These are phyloP conservation scores for Termitomyces sp. DNA, from an alignment of 768 basidiomycete genomes.

Conservation along the genomic window DNA sequence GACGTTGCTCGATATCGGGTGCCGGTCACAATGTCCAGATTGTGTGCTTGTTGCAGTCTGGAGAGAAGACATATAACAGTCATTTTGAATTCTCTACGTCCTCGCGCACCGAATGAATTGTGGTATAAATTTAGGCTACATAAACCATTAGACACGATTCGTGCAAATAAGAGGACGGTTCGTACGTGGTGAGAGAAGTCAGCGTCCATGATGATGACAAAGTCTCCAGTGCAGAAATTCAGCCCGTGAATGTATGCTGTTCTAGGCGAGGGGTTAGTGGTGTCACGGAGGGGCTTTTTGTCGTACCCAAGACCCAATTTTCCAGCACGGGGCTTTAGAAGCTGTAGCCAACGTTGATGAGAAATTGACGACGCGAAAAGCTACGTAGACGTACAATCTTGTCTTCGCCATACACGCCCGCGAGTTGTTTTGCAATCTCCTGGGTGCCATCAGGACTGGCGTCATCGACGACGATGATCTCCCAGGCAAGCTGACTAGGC, in stretches of 20 bases:
- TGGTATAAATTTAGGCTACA: slow-evolving; percentile 89
- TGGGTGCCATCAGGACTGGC: slow-evolving; percentile 92
- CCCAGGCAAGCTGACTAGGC: slow-evolving; percentile 69
- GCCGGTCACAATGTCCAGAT: slow-evolving; percentile 90
- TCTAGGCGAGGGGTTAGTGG: slow-evolving; percentile 8
- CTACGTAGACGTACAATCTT: slow-evolving; percentile 52
- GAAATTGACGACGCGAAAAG: slow-evolving; percentile 2
- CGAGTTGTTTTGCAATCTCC: slow-evolving; percentile 77
- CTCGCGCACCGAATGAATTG: slow-evolving; percentile 75
- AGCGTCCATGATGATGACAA: slow-evolving; percentile 96
- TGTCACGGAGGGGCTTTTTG: neutral
- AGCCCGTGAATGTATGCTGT: slow-evolving; percentile 92
- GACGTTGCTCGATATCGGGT: slow-evolving; percentile 75
- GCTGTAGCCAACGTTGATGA: slow-evolving; percentile 27
- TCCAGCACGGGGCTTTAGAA: slow-evolving; percentile 82
- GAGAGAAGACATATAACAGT: slow-evolving; percentile 1
- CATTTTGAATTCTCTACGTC: neutral
- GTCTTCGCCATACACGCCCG: slow-evolving; percentile 77
- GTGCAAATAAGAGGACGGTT: slow-evolving; percentile 1
- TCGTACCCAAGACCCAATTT: slow-evolving; percentile 86
- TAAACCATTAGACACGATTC: neutral
- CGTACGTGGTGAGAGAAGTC: slow-evolving; percentile 93
- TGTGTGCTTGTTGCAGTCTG: slow-evolving; percentile 79
- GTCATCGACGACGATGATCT: slow-evolving; percentile 88
- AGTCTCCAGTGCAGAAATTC: slow-evolving; percentile 85